A percentile compares a stretch with the other conserved stretches of the same genome.
Conservation (phyloP, 2,329 filamentous ascomycete genomes). For the Penicillium sp. region DNA sequence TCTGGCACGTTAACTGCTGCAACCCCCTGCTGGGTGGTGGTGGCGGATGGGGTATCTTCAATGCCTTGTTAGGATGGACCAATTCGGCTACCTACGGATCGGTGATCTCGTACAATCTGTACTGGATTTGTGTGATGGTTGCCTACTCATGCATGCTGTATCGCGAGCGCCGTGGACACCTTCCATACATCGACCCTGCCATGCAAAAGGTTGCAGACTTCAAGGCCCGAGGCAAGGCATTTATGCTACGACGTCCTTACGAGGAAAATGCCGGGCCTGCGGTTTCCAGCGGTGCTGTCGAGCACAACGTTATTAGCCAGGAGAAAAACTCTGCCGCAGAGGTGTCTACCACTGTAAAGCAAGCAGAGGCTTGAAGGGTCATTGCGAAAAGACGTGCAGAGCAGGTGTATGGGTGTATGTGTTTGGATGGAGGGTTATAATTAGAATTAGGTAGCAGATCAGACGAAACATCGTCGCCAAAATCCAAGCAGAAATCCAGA, state of each 20-base stretch:
- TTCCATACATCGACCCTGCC: constrained; percentile 24
- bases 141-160: constrained; percentile 23
- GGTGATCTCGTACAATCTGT: constrained; percentile 83
- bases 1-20: constrained; percentile 88
- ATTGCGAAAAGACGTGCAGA: too few relatives aligned
- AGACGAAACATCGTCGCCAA: too few relatives aligned
- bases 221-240: constrained; percentile 22
- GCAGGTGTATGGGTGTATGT: neutral
- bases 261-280: constrained; percentile 7
- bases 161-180: constrained; percentile 21
- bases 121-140: constrained; percentile 61
- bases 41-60: constrained; percentile 85
- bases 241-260: constrained; percentile 19
- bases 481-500: too few relatives aligned
- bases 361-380: constrained; percentile 2
- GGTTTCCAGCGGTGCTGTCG: constrained; percentile 13
- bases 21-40: constrained; percentile 72
- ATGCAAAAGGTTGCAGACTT: constrained; percentile 7
- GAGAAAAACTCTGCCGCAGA: constrained; percentile 11
- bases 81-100: constrained; percentile 88
- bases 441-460: neutral
- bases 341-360: constrained; percentile 9
- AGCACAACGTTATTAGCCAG: neutral
- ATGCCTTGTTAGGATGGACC: constrained; percentile 81
- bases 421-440: neutral